Percentiles rank a stretch among this genome's conserved stretches.
Conservation (phyloP, 2,329 filamentous ascomycete species). For the Chalara sp. region DNA sequence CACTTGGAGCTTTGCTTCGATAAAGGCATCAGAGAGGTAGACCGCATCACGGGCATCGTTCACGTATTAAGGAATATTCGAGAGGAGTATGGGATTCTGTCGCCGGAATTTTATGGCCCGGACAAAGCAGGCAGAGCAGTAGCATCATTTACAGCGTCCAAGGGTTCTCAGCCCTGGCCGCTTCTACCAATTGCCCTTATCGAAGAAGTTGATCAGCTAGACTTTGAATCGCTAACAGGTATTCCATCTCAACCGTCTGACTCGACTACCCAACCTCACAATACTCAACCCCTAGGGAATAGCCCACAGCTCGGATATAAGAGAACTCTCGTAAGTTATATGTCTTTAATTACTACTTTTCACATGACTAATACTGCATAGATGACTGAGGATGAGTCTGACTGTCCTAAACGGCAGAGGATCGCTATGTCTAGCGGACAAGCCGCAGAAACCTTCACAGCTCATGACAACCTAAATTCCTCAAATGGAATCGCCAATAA, state of each 20-base stretch:
- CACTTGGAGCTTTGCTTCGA: conserved; percentile 24
- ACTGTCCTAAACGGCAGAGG: conserved; percentile 17
- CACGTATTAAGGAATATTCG: conserved; percentile 17
- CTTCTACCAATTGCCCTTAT: conserved; percentile 19
- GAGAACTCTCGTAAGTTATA: conserved; percentile 14
- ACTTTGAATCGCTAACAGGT: neutral
- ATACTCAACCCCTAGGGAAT: conserved; percentile 1
- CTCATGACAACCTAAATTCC: conserved; percentile 3
- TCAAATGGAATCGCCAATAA: neutral
- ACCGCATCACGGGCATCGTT: conserved; percentile 18
- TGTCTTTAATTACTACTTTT: neutral
- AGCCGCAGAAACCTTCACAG: neutral
- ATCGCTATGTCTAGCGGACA: conserved; percentile 10
- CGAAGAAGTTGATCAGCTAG: conserved; percentile 2
- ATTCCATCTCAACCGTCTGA: neutral
- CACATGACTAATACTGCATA: conserved; percentile 6
- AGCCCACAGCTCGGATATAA: conserved; percentile 6
- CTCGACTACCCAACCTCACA: conserved; percentile 12
- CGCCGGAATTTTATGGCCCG: conserved; percentile 13
- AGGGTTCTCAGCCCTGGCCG: conserved; percentile 13
- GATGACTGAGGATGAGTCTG: conserved; percentile 9
- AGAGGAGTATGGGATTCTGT: conserved; percentile 16
- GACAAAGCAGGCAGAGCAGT: conserved; percentile 17
- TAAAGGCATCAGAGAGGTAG: conserved; percentile 8
- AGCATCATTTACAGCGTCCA: conserved; percentile 16